These are phyloP conservation scores for Pseudogymnoascus sp. DNA, from an alignment of 2,329 filamentous ascomycete genomes.

Conservation along the genomic window DNA sequence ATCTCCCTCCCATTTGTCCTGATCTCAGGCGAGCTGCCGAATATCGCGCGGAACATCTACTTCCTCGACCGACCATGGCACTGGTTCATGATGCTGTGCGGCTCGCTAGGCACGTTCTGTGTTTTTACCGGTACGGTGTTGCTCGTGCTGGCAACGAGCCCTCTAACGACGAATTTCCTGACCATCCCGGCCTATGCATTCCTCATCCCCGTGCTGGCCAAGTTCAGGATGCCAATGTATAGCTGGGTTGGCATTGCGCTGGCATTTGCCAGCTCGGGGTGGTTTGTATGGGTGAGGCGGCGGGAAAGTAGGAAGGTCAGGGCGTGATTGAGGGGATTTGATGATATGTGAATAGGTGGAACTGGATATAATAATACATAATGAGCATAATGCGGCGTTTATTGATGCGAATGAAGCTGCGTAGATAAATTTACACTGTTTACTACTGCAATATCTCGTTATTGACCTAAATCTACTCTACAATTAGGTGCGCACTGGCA, in stretches of 20 bases:
- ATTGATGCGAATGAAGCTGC: background rate
- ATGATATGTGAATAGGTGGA: background rate
- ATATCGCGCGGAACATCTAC: conserved; percentile 45
- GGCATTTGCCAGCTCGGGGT: conserved; percentile 42
- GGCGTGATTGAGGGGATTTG: background rate
- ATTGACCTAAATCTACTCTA: too few species aligned
- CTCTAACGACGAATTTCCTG: conserved; percentile 43
- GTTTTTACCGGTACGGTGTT: conserved; percentile 42
- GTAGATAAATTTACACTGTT: background rate
- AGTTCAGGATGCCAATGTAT: conserved; percentile 41
- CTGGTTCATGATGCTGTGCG: conserved; percentile 45
- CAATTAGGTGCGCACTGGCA: too few species aligned
- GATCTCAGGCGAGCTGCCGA: conserved; percentile 40
- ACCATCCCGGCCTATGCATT: conserved; percentile 41
- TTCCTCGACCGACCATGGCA: conserved; percentile 48
- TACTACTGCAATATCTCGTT: background rate
- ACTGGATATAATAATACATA: background rate
- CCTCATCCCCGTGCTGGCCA: conserved; percentile 39
- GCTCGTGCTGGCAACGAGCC: conserved; percentile 42
- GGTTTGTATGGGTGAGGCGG: conserved; percentile 39
- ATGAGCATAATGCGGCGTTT: conserved; percentile 7
- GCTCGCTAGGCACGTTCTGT: conserved; percentile 39
- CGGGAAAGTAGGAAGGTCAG: conserved; percentile 31
- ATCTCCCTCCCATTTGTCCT: conserved; percentile 42
- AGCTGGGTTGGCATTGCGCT: conserved; percentile 44